Evolutionary conservation across 2,329 filamentous ascomycete species (phyloP).

Genomic region (Venturia aucupariae): DNA sequence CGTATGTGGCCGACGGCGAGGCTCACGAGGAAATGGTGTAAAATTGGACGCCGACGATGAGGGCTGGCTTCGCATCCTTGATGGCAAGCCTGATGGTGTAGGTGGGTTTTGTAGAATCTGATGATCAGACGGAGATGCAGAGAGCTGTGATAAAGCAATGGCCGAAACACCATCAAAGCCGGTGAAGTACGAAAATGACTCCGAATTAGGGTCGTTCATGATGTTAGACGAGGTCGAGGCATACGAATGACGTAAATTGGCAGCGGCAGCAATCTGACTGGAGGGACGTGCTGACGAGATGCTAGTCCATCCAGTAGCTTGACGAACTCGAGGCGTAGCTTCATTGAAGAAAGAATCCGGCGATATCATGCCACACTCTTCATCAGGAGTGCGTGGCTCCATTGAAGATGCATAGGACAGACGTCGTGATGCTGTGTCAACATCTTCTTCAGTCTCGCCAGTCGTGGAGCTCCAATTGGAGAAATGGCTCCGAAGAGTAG

Average conservation of each 20-base stretch:
- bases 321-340: slow-evolving; percentile 8
- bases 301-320: not conserved
- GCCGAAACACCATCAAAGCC: slow-evolving; percentile 10
- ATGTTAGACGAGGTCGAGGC: not conserved
- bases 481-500: slow-evolving; percentile 10
- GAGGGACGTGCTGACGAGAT: slow-evolving; percentile 8
- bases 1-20: not conserved
- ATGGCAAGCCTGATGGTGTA: slow-evolving; percentile 1
- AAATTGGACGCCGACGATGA: not conserved
- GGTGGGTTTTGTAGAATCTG: not conserved
- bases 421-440: not conserved
- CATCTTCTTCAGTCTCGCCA: not conserved
- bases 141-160: not conserved
- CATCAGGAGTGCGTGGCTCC: slow-evolving; percentile 13
- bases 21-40: not conserved
- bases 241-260: not conserved
- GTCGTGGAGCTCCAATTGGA: slow-evolving; percentile 15
- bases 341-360: slow-evolving; percentile 14
- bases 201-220: not conserved
- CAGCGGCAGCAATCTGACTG: not conserved
- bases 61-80: not conserved
- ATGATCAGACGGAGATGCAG: not conserved
- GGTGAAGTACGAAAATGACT: slow-evolving; percentile 14
- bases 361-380: slow-evolving; percentile 7
- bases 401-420: slow-evolving; percentile 7